Evolutionary conservation across 2,329 filamentous ascomycete genomes (phyloP).

Genomic region (Seiridium unicorne): DNA sequence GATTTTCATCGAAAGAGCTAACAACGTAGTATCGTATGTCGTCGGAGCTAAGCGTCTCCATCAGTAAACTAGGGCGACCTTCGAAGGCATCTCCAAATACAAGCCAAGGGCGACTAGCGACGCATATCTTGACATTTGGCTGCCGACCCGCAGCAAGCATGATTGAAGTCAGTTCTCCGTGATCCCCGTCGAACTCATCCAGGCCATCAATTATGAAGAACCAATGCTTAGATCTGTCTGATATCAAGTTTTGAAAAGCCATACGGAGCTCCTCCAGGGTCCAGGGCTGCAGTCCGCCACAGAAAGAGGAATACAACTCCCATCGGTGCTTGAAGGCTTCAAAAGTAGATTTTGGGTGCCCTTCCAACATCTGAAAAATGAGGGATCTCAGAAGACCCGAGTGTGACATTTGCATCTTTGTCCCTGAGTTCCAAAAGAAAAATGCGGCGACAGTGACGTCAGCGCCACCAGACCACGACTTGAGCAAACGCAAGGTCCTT

Average conservation of each 20-base stretch:
- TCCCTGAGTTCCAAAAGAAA: not conserved
- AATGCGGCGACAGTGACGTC: not conserved
- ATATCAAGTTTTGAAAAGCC: not conserved
- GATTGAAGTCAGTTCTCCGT: not conserved
- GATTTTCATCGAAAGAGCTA: not conserved
- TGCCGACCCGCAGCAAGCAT: not conserved
- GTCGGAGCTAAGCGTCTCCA: not conserved
- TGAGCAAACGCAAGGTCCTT: too few relatives aligned
- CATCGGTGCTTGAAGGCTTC: not conserved
- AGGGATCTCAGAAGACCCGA: not conserved
- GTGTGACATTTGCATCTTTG: not conserved
- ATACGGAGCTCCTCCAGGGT: not conserved
- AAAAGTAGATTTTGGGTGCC: not conserved
- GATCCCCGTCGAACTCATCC: not conserved
- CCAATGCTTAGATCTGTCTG: not conserved
- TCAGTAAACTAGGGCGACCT: not conserved
- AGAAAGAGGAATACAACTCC: not conserved
- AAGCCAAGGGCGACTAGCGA: not conserved
- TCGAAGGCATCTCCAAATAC: not conserved
- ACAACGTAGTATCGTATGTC: not conserved
- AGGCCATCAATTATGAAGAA: not conserved
- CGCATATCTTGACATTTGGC: not conserved
- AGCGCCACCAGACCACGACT: too few relatives aligned
- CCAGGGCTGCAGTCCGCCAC: too few relatives aligned
- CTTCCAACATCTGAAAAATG: not conserved